A percentile compares a stretch with the other conserved stretches of the same genome.
phyloP scores from a whole-genome alignment of 192 early-diverging fungal genomes.

The Coemansia sp. region DNA sequence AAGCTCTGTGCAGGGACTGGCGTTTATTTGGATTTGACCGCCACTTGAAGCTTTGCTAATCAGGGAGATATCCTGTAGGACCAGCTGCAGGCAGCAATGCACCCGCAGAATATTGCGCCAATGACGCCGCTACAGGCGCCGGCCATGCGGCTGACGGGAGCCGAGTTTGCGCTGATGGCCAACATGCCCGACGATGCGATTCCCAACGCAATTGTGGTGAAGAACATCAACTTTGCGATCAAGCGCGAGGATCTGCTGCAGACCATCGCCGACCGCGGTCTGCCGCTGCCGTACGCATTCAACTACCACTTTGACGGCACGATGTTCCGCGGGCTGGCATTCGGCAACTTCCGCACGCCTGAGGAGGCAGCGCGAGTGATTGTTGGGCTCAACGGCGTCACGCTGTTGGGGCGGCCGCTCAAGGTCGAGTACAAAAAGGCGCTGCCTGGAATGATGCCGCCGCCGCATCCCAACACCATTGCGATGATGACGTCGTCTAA shows the following conservation, averaged over 20 bases:
- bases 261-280: constrained; percentile 65
- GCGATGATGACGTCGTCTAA: constrained; percentile 49
- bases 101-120: constrained; percentile 44
- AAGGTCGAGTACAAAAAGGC: constrained; percentile 81
- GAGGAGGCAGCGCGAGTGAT: constrained; percentile 74
- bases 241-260: constrained; percentile 74
- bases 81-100: constrained; percentile 53
- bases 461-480: constrained; percentile 57
- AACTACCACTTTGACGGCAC: constrained; percentile 84
- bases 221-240: constrained; percentile 79
- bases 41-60: neutral
- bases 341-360: constrained; percentile 77
- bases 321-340: constrained; percentile 76
- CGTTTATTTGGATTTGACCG: constrained; percentile 2
- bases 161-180: constrained; percentile 54
- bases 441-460: constrained; percentile 61
- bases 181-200: constrained; percentile 62
- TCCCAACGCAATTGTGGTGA: constrained; percentile 77
- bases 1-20: no score
- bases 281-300: constrained; percentile 76
- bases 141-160: constrained; percentile 39
- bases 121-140: constrained; percentile 43
- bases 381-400: constrained; percentile 67
- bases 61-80: constrained; percentile 32
- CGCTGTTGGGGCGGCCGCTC: constrained; percentile 69